Evolutionary conservation across 345 rosid species (phyloP).

Genomic region (Corymbia maculata): DNA sequence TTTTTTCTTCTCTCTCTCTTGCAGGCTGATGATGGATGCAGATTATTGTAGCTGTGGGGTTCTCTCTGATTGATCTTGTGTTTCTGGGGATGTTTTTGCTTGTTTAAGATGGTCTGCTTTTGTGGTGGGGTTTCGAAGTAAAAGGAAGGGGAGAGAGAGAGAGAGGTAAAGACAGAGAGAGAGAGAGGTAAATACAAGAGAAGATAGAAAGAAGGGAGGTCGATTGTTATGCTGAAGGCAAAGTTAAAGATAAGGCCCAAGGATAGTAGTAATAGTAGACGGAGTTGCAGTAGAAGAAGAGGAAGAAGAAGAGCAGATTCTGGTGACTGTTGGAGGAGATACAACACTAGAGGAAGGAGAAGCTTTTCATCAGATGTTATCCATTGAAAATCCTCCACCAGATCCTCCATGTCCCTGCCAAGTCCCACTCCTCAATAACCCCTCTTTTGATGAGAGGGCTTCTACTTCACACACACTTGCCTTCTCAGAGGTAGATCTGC

Average conservation of each 20-base stretch:
- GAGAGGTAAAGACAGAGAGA: background rate
- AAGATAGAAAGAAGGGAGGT: background rate
- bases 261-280: background rate
- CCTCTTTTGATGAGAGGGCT: slow-evolving; percentile 19
- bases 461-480: slow-evolving; percentile 18
- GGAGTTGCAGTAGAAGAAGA: slow-evolving; percentile 5
- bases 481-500: slow-evolving; percentile 12
- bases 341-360: slow-evolving; percentile 55
- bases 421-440: slow-evolving; percentile 10
- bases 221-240: slow-evolving; percentile 53
- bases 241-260: slow-evolving; percentile 34
- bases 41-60: slow-evolving; percentile 17
- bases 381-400: slow-evolving; percentile 60
- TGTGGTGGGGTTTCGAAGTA: slow-evolving; percentile 17
- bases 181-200: background rate
- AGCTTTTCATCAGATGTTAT: slow-evolving; percentile 80
- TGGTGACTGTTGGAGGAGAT: slow-evolving; percentile 50
- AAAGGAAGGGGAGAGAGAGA: background rate
- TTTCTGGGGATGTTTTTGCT: slow-evolving; percentile 1
- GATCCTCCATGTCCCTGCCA: slow-evolving; percentile 56
- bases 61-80: slow-evolving; percentile 3
- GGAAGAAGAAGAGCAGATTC: slow-evolving; percentile 24
- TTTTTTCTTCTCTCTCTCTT: slow-evolving; percentile 3
- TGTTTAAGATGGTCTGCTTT: background rate
- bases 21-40: slow-evolving; percentile 44